Conservation (phyloP, 306 rosid species). For the Rosa chinensis region DNA sequence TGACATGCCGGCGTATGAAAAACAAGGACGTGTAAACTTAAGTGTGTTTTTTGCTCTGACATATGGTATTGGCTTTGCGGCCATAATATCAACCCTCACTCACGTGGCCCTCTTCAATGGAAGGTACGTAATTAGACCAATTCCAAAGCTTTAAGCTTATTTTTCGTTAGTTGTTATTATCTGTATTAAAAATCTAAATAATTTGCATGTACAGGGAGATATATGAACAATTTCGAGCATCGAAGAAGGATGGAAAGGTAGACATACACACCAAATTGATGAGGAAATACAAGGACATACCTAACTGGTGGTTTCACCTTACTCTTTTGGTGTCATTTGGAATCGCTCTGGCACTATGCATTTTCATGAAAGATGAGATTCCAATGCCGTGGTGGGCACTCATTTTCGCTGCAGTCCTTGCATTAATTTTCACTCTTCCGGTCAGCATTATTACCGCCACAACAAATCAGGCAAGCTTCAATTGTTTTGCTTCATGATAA, state of each 20-base stretch:
- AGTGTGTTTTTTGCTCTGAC: conserved; percentile 67
- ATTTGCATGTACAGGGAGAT: conserved; percentile 59
- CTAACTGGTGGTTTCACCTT: conserved; percentile 78
- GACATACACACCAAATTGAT: conserved; percentile 75
- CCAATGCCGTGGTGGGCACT: conserved; percentile 48
- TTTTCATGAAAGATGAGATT: conserved; percentile 30
- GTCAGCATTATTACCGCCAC: conserved; percentile 44
- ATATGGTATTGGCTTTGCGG: conserved; percentile 81
- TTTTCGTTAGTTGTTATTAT: background rate
- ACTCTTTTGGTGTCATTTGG: conserved; percentile 40
- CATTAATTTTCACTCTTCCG: conserved; percentile 43
- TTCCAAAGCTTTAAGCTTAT: background rate
- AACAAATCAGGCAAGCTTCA: conserved; percentile 36
- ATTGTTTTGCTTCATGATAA: background rate
- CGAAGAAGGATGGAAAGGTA: conserved; percentile 48
- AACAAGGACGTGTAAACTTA: conserved; percentile 54
- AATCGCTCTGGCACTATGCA: conserved; percentile 54
- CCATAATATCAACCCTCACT: conserved; percentile 64
- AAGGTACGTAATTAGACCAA: conserved; percentile 35
- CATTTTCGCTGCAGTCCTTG: conserved; percentile 32
- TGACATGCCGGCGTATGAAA: conserved; percentile 23
- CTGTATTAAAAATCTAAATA: background rate
- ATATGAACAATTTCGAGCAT: conserved; percentile 44
- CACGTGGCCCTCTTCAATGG: conserved; percentile 76
- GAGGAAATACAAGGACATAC: conserved; percentile 70